These are phyloP conservation scores for Penicillium expansum DNA, from an alignment of 2,329 filamentous ascomycete genomes.

Conservation along the genomic window DNA sequence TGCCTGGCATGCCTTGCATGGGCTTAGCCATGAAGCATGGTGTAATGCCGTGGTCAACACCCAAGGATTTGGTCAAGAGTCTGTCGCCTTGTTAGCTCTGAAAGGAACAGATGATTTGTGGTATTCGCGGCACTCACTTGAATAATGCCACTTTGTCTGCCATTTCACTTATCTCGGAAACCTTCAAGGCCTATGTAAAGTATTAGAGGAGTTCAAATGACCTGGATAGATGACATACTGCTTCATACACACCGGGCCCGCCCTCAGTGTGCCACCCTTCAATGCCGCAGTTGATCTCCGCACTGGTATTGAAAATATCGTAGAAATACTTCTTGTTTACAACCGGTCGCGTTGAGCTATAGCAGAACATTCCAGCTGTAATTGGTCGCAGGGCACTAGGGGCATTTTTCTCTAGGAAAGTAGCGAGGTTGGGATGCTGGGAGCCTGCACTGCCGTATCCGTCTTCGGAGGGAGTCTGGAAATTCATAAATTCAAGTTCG, in stretches of 20 bases:
- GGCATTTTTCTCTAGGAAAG: conserved; percentile 69
- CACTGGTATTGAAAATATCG: conserved; percentile 75
- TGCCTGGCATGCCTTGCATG: conserved; percentile 80
- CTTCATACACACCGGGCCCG: conserved; percentile 90
- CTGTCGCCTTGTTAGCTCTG: conserved; percentile 33
- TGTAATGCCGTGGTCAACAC: conserved; percentile 79
- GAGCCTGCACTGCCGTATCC: conserved; percentile 63
- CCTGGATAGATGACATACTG: conserved; percentile 49
- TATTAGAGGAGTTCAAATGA: background rate
- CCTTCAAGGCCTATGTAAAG: conserved; percentile 65
- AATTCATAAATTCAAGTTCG: conserved; percentile 74
- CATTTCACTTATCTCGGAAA: conserved; percentile 79
- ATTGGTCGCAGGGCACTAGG: conserved; percentile 70
- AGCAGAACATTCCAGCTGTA: conserved; percentile 92
- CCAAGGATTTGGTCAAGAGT: conserved; percentile 82
- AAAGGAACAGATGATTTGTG: background rate
- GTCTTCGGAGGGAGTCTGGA: conserved; percentile 30
- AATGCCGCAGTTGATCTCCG: conserved; percentile 71
- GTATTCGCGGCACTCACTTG: conserved; percentile 56
- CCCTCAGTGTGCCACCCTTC: conserved; percentile 95
- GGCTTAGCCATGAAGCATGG: conserved; percentile 99
- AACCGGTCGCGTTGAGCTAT: conserved; percentile 77
- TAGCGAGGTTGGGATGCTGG: conserved; percentile 71
- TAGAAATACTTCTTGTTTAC: conserved; percentile 92
- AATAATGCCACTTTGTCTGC: conserved; percentile 86